These are phyloP conservation scores for Huiozyma naganishii DNA, from an alignment of 805 yeast species.

Conservation along the genomic window DNA sequence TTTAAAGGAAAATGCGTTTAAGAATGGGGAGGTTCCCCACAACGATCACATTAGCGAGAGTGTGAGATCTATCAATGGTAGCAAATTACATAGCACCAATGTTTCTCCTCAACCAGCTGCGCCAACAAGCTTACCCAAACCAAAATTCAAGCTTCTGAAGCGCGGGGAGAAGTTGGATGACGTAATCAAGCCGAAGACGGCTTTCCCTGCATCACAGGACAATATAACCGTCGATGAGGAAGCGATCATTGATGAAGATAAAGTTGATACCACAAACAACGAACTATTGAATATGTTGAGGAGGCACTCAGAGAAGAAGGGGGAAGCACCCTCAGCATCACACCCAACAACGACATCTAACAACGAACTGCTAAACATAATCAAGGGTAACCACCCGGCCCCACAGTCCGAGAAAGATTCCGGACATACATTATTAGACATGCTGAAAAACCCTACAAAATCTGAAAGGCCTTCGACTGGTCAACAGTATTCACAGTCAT, in stretches of 20 bases:
- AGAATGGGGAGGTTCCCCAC: conserved; percentile 15
- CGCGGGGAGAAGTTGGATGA: conserved; percentile 28
- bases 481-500: too few relatives aligned
- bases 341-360: background rate
- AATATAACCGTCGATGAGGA: background rate
- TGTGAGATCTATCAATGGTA: conserved; percentile 7
- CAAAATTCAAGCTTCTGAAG: conserved; percentile 28
- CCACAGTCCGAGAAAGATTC: background rate
- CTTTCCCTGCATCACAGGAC: background rate
- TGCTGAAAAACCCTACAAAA: conserved; percentile 4
- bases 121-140: conserved; percentile 13
- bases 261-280: conserved; percentile 1
- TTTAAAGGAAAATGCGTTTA: conserved; percentile 9
- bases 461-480: too few relatives aligned
- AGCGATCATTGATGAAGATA: background rate
- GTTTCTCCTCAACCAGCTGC: background rate
- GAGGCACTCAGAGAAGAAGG: conserved; percentile 1
- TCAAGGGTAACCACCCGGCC: conserved; percentile 1
- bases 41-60: conserved; percentile 11
- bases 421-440: conserved; percentile 4
- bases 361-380: conserved; percentile 4
- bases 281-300: conserved; percentile 6
- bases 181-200: background rate
- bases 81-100: background rate
- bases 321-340: background rate